Percentiles rank a stretch among this genome's conserved stretches.
Conservation (phyloP, 768 basidiomycete genomes). For the Boletus tylopilopsis region DNA sequence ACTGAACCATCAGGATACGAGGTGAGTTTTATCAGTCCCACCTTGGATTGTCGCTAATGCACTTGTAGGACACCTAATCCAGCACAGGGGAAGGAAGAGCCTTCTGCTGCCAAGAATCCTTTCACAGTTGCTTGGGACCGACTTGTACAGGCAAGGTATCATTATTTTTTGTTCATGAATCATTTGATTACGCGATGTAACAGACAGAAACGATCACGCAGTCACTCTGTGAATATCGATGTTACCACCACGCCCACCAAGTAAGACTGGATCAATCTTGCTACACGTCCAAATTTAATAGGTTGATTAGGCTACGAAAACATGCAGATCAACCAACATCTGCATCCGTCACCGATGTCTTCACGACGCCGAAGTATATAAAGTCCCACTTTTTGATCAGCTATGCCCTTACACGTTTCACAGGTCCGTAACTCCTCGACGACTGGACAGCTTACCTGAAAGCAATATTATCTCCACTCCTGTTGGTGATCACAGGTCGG, state of each 20-base stretch:
- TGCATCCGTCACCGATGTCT: not conserved
- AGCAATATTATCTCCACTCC: not conserved
- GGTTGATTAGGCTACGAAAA: slow-evolving; percentile 7
- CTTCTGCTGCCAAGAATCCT: slow-evolving; percentile 10
- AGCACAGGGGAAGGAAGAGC: not conserved
- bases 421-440: slow-evolving; percentile 1
- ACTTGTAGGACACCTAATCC: not conserved
- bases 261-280: slow-evolving; percentile 10
- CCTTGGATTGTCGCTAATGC: not conserved
- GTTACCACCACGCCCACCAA: slow-evolving; percentile 15
- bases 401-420: not conserved
- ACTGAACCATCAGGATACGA: too few relatives aligned
- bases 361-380: slow-evolving; percentile 9
- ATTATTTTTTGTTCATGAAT: not conserved
- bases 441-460: not conserved
- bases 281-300: not conserved
- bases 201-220: slow-evolving; percentile 26
- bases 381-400: not conserved
- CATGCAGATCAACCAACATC: not conserved
- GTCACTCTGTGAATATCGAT: slow-evolving; percentile 14
- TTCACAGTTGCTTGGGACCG: slow-evolving; percentile 22
- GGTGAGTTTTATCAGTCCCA: not conserved
- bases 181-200: not conserved
- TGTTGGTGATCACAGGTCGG: slow-evolving; percentile 9
- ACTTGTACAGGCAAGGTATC: slow-evolving; percentile 16